Percentiles rank a stretch among this genome's conserved stretches.
Conservation (phyloP, 2,329 filamentous ascomycete genomes). For the Achaetomium macrosporum region DNA sequence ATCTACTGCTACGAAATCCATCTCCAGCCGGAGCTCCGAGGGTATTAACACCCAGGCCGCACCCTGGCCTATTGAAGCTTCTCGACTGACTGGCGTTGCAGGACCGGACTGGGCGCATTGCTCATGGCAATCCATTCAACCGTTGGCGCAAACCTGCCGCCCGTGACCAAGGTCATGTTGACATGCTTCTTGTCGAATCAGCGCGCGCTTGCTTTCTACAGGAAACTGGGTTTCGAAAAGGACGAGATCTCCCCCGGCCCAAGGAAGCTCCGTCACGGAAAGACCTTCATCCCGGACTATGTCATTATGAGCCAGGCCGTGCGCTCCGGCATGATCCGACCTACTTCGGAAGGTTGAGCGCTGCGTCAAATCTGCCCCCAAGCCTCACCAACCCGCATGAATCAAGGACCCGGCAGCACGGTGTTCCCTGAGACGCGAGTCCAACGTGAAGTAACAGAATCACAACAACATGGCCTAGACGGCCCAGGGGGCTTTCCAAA, state of each 20-base stretch:
- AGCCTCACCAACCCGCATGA: too few species aligned
- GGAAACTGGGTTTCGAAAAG: conserved; percentile 49
- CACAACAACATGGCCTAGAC: too few species aligned
- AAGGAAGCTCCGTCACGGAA: conserved; percentile 48
- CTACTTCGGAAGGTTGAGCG: too few species aligned
- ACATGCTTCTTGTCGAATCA: conserved; percentile 63
- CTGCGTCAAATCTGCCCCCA: too few species aligned
- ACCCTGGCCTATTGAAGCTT: neutral
- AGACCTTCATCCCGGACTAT: conserved; percentile 51
- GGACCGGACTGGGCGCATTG: conserved; percentile 56
- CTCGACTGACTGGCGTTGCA: conserved; percentile 26
- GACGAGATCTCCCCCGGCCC: conserved; percentile 52
- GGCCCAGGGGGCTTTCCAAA: too few species aligned
- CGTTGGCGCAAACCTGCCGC: conserved; percentile 48
- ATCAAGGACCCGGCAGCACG: too few species aligned
- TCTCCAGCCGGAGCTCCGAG: conserved; percentile 49
- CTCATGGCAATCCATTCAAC: conserved; percentile 53
- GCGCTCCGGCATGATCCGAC: neutral
- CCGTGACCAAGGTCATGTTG: conserved; percentile 63
- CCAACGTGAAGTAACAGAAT: too few species aligned
- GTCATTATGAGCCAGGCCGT: conserved; percentile 51
- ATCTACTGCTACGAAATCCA: conserved; percentile 79
- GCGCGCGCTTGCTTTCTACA: conserved; percentile 55
- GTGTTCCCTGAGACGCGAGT: too few species aligned
- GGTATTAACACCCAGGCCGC: conserved; percentile 34